Evolutionary conservation across 2,329 filamentous ascomycete genomes (phyloP).

Genomic region (Colletotrichum tanaceti): DNA sequence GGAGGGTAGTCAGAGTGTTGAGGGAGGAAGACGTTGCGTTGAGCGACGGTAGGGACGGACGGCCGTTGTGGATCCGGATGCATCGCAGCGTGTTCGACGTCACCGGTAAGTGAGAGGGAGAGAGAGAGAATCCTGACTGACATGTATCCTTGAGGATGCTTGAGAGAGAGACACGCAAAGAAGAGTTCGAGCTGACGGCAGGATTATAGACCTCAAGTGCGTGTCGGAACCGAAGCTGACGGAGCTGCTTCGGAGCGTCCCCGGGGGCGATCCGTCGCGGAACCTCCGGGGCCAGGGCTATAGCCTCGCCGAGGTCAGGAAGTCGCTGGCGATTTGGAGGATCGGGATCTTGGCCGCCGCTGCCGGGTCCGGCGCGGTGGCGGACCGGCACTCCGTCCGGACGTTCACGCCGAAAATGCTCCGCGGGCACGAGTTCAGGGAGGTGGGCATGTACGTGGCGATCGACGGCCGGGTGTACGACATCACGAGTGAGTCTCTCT

Average conservation of each 20-base stretch:
- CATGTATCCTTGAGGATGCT: no score
- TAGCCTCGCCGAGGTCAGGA: background rate
- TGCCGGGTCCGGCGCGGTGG: background rate
- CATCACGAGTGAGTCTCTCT: slow-evolving; percentile 28
- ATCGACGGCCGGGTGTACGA: slow-evolving; percentile 39
- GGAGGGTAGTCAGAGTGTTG: slow-evolving; percentile 9
- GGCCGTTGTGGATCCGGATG: slow-evolving; percentile 20
- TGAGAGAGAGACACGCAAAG: no score
- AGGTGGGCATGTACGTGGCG: slow-evolving; percentile 26
- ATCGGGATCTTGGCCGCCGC: slow-evolving; percentile 16
- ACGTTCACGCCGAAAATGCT: slow-evolving; percentile 4
- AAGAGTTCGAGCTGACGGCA: background rate
- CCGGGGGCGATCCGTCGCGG: slow-evolving; percentile 27
- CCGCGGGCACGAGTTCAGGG: slow-evolving; percentile 21
- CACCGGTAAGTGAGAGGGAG: slow-evolving; percentile 20
- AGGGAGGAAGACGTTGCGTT: slow-evolving; percentile 20
- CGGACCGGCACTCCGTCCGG: background rate
- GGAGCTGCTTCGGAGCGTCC: background rate
- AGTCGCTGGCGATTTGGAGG: background rate
- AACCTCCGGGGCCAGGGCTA: background rate
- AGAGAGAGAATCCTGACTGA: no score
- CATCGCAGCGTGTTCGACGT: slow-evolving; percentile 34
- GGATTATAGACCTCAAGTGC: background rate
- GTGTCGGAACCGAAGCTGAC: slow-evolving; percentile 2
- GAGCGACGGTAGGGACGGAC: slow-evolving; percentile 18